These are phyloP conservation scores for Aspergillus tanneri DNA, from an alignment of 2,329 filamentous ascomycete genomes.

Conservation along the genomic window DNA sequence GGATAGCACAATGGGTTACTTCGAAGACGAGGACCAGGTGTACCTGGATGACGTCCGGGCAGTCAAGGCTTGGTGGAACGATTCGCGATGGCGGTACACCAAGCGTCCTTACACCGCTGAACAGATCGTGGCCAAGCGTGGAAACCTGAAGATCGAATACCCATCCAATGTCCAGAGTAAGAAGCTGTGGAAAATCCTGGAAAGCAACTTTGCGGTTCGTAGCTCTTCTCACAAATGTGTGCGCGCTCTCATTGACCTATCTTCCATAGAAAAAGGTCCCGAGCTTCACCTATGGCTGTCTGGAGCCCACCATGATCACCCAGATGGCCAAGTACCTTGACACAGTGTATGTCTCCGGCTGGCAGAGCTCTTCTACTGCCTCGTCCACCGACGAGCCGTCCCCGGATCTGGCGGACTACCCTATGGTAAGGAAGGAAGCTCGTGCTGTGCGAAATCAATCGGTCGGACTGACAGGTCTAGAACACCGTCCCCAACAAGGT, in stretches of 20 bases:
- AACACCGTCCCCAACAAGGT: constrained; percentile 99
- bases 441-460: neutral
- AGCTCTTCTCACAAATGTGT: constrained; percentile 16
- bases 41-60: constrained; percentile 81
- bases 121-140: constrained; percentile 94
- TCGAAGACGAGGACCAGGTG: constrained; percentile 68
- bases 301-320: constrained; percentile 97
- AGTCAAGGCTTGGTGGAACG: constrained; percentile 92
- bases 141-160: constrained; percentile 86
- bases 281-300: constrained; percentile 93
- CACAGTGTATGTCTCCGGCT: constrained; percentile 97
- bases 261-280: constrained; percentile 68
- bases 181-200: constrained; percentile 91
- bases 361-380: constrained; percentile 96
- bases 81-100: constrained; percentile 88
- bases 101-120: constrained; percentile 92
- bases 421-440: constrained; percentile 63
- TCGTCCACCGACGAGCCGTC: constrained; percentile 94
- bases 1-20: constrained; percentile 39
- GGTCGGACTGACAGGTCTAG: constrained; percentile 46
- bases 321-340: constrained; percentile 99
- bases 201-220: constrained; percentile 75
- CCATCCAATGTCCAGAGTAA: constrained; percentile 85
- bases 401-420: constrained; percentile 96
- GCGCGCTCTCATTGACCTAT: constrained; percentile 14